Percentiles rank a stretch among this genome's conserved stretches.
These are phyloP conservation scores for Tylopilus vinaceipallidus DNA, from an alignment of 768 basidiomycete species.

Conservation along the genomic window DNA sequence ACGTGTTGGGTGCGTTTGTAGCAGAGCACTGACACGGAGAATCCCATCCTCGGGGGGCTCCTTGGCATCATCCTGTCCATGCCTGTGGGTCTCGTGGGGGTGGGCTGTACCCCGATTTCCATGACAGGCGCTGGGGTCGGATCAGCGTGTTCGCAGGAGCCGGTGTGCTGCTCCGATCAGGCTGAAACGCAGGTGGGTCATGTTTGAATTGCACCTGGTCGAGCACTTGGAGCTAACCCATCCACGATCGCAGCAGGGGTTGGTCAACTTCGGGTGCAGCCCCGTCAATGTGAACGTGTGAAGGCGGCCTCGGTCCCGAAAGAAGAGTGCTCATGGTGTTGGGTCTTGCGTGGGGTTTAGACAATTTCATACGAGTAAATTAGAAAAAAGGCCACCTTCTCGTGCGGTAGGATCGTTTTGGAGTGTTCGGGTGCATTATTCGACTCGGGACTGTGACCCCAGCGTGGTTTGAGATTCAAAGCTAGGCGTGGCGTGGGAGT, in stretches of 20 bases:
- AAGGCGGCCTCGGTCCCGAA: too few species aligned
- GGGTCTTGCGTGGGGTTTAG: too few species aligned
- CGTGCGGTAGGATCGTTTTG: too few species aligned
- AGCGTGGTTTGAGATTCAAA: too few species aligned
- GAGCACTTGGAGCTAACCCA: neutral
- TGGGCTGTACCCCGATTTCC: slow-evolving; percentile 2
- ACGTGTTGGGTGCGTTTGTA: neutral
- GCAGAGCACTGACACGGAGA: neutral
- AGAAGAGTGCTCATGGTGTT: too few species aligned
- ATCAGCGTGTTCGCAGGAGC: neutral
- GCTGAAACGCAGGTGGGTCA: neutral
- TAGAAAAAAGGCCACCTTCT: too few species aligned
- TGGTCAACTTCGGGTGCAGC: slow-evolving; percentile 17
- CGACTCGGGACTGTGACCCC: too few species aligned
- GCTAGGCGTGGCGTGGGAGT: too few species aligned
- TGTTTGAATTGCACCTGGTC: too few species aligned
- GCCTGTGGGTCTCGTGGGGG: slow-evolving; percentile 3
- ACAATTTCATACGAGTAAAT: too few species aligned
- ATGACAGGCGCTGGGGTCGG: slow-evolving; percentile 6
- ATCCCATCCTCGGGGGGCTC: neutral
- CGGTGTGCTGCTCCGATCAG: slow-evolving; percentile 8
- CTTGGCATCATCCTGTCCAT: neutral
- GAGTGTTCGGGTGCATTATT: too few species aligned
- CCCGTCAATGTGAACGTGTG: slow-evolving; percentile 4
- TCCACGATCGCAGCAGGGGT: neutral